Evolutionary conservation across 768 basidiomycete species (phyloP).

Genomic region (Tephrocybe sp.): DNA sequence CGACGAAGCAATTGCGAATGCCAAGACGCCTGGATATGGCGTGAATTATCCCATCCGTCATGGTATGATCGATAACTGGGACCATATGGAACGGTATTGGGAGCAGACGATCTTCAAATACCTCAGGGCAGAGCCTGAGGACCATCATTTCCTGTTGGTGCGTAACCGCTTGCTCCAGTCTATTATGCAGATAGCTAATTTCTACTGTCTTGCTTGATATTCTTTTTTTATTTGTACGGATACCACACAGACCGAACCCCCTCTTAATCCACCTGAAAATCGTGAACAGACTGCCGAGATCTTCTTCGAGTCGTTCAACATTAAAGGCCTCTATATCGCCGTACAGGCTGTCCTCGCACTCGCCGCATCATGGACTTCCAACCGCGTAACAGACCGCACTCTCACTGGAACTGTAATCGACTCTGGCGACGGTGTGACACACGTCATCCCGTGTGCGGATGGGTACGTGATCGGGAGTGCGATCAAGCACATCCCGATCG

Average conservation of each 20-base stretch:
- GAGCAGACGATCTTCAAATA: slow-evolving; percentile 99
- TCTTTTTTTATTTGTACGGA: background rate
- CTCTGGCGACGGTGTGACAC: slow-evolving; percentile 98
- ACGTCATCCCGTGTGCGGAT: slow-evolving; percentile 94
- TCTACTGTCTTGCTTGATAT: no score
- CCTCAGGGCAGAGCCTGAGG: slow-evolving; percentile 95
- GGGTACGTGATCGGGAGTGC: slow-evolving; percentile 99
- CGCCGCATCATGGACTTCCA: slow-evolving; percentile 95
- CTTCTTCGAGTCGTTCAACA: slow-evolving; percentile 99
- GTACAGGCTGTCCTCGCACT: slow-evolving; percentile 98
- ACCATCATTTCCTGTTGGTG: slow-evolving; percentile 96
- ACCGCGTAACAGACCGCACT: slow-evolving; percentile 84
- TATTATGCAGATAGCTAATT: no score
- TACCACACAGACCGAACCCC: slow-evolving; percentile 85
- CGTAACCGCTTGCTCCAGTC: slow-evolving; percentile 26
- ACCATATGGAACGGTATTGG: slow-evolving; percentile 99
- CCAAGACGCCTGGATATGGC: slow-evolving; percentile 91
- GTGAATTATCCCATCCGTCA: slow-evolving; percentile 97
- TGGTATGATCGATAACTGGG: slow-evolving; percentile 98
- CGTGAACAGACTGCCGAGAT: slow-evolving; percentile 99
- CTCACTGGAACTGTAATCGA: slow-evolving; percentile 98
- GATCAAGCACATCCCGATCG: slow-evolving; percentile 98
- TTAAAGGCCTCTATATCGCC: slow-evolving; percentile 96
- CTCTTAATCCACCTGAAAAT: slow-evolving; percentile 97
- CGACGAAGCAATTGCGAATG: slow-evolving; percentile 94